Evolutionary conservation across 2,329 filamentous ascomycete species (phyloP).

Genomic region (Didymella exigua): DNA sequence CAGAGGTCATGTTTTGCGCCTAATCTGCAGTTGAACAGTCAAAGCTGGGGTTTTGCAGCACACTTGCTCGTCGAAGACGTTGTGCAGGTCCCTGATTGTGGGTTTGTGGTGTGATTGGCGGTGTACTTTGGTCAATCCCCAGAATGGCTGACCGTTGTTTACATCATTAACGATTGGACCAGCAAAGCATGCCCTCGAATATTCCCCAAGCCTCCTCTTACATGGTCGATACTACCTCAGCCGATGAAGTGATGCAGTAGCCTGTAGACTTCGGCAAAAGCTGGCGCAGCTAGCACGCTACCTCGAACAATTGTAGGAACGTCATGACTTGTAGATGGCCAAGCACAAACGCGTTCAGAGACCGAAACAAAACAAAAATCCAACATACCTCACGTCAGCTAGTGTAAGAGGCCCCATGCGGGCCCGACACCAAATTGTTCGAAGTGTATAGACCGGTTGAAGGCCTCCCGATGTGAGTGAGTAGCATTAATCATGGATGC

Average conservation of each 20-base stretch:
- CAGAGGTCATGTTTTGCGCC: too few species aligned
- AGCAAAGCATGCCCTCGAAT: not conserved
- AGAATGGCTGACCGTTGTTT: not conserved
- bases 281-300: not conserved
- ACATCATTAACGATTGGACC: not conserved
- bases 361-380: not conserved
- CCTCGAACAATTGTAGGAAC: not conserved
- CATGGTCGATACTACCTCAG: not conserved
- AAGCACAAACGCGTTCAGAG: not conserved
- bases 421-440: too few species aligned
- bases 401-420: too few species aligned
- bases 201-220: not conserved
- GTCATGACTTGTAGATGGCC: not conserved
- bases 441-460: too few species aligned
- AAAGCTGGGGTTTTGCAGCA: not conserved
- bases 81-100: not conserved
- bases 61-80: not conserved
- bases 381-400: too few species aligned
- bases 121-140: not conserved
- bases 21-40: not conserved
- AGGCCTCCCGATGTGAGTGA: too few species aligned
- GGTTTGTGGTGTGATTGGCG: constrained; percentile 1
- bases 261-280: not conserved
- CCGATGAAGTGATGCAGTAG: not conserved
- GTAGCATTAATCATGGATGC: too few species aligned